Evolutionary conservation across 179 eudicot genomes (phyloP).

Genomic region (Patellifolia procumbens): DNA sequence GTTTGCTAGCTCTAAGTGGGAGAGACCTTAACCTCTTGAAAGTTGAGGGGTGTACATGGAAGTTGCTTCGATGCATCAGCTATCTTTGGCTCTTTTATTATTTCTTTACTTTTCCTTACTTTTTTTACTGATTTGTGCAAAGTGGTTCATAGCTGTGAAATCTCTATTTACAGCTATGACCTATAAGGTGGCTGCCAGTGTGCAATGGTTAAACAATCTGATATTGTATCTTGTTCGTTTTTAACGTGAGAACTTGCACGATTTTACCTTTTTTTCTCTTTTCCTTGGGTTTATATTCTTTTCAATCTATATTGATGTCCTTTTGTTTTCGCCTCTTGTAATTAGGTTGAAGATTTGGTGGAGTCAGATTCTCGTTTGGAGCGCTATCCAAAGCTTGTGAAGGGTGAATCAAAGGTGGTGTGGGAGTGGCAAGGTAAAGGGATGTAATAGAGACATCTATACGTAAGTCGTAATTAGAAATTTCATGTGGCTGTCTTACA

Average conservation of each 20-base stretch:
- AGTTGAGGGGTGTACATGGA: too few species aligned
- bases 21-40: too few species aligned
- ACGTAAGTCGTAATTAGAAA: background rate
- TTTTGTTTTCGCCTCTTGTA: background rate
- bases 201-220: background rate
- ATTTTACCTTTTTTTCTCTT: background rate
- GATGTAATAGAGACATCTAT: background rate
- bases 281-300: background rate
- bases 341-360: conserved; percentile 79
- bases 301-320: background rate
- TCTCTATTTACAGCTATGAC: background rate
- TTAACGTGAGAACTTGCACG: background rate
- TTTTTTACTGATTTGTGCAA: too few species aligned
- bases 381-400: conserved; percentile 81
- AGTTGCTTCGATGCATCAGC: too few species aligned
- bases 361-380: conserved; percentile 91
- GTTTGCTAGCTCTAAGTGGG: too few species aligned
- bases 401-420: conserved; percentile 93
- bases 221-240: background rate
- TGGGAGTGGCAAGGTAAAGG: conserved; percentile 99
- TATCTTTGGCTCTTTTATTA: too few species aligned
- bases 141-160: too few species aligned
- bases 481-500: background rate
- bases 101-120: too few species aligned
- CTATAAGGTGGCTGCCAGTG: background rate